Conservation (phyloP, 2,329 filamentous ascomycete species). For the Colletotrichum cordylinicola region DNA sequence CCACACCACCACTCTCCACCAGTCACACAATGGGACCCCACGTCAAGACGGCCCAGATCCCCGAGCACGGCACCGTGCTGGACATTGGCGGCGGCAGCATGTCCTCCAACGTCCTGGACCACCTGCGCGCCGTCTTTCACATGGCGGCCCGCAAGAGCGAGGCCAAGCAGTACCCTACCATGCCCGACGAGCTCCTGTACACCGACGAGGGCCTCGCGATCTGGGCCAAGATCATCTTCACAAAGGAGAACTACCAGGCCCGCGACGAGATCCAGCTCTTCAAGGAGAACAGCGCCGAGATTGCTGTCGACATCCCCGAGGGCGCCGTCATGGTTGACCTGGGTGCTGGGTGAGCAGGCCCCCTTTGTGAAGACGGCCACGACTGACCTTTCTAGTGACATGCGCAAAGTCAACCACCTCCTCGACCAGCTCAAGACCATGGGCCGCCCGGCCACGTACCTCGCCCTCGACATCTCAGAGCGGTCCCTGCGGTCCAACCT, state of each 20-base stretch:
- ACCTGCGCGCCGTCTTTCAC: constrained; percentile 24
- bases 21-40: not conserved
- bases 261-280: constrained; percentile 44
- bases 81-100: constrained; percentile 44
- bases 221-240: constrained; percentile 48
- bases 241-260: constrained; percentile 45
- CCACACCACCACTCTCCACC: not conserved
- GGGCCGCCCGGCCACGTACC: constrained; percentile 35
- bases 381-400: constrained; percentile 36
- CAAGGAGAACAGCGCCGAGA: constrained; percentile 37
- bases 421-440: constrained; percentile 38
- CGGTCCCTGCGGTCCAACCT: constrained; percentile 40
- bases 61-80: constrained; percentile 36
- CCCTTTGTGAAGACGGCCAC: not conserved
- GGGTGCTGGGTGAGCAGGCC: constrained; percentile 42
- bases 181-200: constrained; percentile 47
- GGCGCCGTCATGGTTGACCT: constrained; percentile 44
- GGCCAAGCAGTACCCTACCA: constrained; percentile 16
- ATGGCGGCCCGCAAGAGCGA: constrained; percentile 16
- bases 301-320: constrained; percentile 32
- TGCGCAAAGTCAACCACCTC: constrained; percentile 44
- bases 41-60: not conserved
- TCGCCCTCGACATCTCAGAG: constrained; percentile 46
- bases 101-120: constrained; percentile 30
- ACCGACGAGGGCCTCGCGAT: constrained; percentile 41